Base-by-base conservation (phyloP, 257 asterid species). In the Echium plantagineum region DNA sequence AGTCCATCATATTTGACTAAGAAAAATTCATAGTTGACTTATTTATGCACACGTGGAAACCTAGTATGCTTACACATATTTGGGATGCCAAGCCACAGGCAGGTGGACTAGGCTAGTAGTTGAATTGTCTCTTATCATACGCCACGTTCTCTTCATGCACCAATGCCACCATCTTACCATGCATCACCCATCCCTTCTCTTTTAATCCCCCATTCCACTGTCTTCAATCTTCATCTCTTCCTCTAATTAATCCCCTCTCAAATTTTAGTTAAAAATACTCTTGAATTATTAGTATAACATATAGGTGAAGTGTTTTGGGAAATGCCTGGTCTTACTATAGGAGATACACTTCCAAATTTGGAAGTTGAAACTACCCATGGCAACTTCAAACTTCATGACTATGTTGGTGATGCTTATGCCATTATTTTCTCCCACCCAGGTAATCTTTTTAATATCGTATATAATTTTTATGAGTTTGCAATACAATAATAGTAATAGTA, bases 271-370 rank as follows among this genome's bases (percentile, higher is more conserved):
- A 28, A 28, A 3, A 3, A 3, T 28, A 28, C 32, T 28, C 32
- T 28, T 28, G 32, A 28, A 2, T 28, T 28, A 3, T 28, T 28
- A 28, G 21, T 24, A 21, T 9, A 5, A 18, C 51, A 7, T n/a
- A 10, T 0, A 15, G 49, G 10, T 42, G 49, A 42, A 42, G 49
- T 42, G 49, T 42, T 42, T 10, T 42, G 5, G 1, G 68, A 57
- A 15, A 89, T 87, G 96, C 97, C 97, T 10, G 97, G 95, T 1
- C 83, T 90, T 0, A 90, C 96, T 28, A 75, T 90, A 2, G 97
- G 97, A 5, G 97, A 90, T 79, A 55, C 74, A 0, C 74, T 90
- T 55, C 97, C 97, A 0, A 69, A 87, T 52, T 82, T 90, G 0
- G 69, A 78, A 51, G 84, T 90, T 1, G 89, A 90, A 51, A 87